Evolutionary conservation across 345 rosid species (phyloP).

Genomic region (Linum usitatissimum): DNA sequence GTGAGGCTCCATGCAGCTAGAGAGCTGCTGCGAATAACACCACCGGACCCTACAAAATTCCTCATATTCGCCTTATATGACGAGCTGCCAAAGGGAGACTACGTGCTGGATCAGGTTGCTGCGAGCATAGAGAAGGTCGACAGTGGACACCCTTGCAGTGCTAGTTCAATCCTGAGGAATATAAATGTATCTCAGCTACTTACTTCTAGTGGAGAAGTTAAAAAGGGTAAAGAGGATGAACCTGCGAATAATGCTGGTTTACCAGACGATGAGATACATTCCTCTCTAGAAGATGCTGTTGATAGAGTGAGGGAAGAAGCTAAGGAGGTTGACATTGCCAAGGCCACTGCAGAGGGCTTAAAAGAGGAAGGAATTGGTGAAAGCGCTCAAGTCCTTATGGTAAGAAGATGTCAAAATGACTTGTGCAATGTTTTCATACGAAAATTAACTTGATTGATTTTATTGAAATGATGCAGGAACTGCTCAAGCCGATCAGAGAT

Average conservation of each 20-base stretch:
- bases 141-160: slow-evolving; percentile 42
- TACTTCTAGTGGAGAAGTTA: slow-evolving; percentile 22
- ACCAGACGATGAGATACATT: slow-evolving; percentile 25
- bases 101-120: slow-evolving; percentile 60
- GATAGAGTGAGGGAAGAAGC: slow-evolving; percentile 55
- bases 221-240: slow-evolving; percentile 19
- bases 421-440: not conserved
- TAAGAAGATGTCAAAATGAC: slow-evolving; percentile 14
- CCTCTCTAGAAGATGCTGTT: slow-evolving; percentile 43
- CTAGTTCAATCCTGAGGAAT: slow-evolving; percentile 57
- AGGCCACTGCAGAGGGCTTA: slow-evolving; percentile 44
- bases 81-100: slow-evolving; percentile 83
- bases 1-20: slow-evolving; percentile 87
- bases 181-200: slow-evolving; percentile 34
- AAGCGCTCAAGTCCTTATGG: slow-evolving; percentile 54
- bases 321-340: slow-evolving; percentile 43
- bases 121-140: slow-evolving; percentile 43
- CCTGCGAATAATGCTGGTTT: slow-evolving; percentile 4
- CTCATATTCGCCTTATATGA: slow-evolving; percentile 69
- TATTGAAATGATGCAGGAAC: slow-evolving; percentile 37
- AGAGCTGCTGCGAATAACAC: slow-evolving; percentile 69
- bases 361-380: slow-evolving; percentile 75
- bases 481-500: slow-evolving; percentile 49
- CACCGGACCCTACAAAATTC: slow-evolving; percentile 71
- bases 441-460: not conserved